These are phyloP conservation scores for Macrolepiota albuminosa DNA, from an alignment of 768 basidiomycete genomes.

Conservation along the genomic window DNA sequence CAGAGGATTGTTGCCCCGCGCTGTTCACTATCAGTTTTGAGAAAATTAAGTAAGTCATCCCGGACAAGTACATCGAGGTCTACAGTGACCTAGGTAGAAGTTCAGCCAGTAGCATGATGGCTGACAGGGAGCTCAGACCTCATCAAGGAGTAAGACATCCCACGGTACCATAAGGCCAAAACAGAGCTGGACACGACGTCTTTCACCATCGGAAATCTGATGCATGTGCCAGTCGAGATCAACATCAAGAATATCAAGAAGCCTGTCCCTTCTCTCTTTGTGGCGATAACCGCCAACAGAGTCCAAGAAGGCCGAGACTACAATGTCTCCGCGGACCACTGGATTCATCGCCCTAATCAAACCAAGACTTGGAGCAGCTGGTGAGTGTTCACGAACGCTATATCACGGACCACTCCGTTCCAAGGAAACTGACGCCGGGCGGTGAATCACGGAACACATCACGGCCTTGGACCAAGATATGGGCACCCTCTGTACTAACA, in stretches of 20 bases:
- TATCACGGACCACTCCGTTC: conserved; percentile 80
- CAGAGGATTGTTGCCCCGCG: conserved; percentile 89
- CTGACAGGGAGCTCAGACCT: conserved; percentile 44
- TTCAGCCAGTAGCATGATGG: conserved; percentile 2
- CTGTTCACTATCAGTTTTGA: conserved; percentile 73
- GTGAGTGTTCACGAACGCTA: conserved; percentile 9
- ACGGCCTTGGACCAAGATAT: conserved; percentile 66
- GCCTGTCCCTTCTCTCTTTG: conserved; percentile 78
- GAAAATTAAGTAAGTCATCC: conserved; percentile 82
- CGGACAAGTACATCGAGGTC: conserved; percentile 96
- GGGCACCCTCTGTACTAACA: conserved; percentile 44
- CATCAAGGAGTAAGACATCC: conserved; percentile 91
- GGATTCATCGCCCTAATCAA: conserved; percentile 89
- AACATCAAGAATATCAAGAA: conserved; percentile 90
- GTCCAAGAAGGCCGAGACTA: conserved; percentile 92
- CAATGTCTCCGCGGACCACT: conserved; percentile 89
- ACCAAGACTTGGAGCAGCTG: conserved; percentile 5
- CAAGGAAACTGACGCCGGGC: conserved; percentile 77
- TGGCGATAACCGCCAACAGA: conserved; percentile 95
- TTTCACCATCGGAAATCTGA: conserved; percentile 92
- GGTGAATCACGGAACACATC: conserved; percentile 92
- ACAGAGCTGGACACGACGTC: conserved; percentile 86
- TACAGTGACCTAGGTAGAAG: conserved; percentile 72
- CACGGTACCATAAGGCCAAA: conserved; percentile 95
- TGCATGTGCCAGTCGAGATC: conserved; percentile 98